Evolutionary conservation across 805 yeast species (phyloP), one percentile per base, ranked within the genome.

Genomic region (Hanseniaspora thailandica): DNA sequence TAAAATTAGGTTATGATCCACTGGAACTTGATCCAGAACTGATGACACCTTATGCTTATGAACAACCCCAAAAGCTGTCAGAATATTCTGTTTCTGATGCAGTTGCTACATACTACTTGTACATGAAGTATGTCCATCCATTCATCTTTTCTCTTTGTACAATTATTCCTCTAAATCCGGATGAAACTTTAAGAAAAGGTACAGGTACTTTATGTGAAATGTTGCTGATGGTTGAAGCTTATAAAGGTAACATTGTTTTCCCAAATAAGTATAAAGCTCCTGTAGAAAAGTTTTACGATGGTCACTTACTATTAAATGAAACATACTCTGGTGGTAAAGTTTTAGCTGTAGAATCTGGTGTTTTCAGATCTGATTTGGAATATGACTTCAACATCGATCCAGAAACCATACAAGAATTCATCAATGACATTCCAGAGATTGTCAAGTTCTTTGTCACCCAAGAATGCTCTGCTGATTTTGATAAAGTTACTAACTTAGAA

Each of bases 31-130:
- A 93, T 61, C 99, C 99, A 0, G 99, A 93, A 68, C 71, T 89
- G 47, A 93, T 93, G 99, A 88, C 97, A 0, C 97, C 97, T 0
- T 93, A 90, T 66, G 99, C 99, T 3, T 80, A 82, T 59, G 96
- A 89, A 62, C 79, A 84, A 60, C 98, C 99, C 0, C 97, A 93
- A 62, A 70, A 83, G 3, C 69, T 93, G 49, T 87, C 98, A 0
- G 98, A 94, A 64, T 93, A 93, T 67, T 94, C 98, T 0, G 99
- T 93, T 26, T 94, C 98, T 55, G 99, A 93, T 74, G 99, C 99
- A 12, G 98, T 94, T 38, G 98, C 98, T 4, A 93, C 99, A 0
- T 93, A 89, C 65, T 93, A 93, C 67, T 72, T 93, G 45, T 93
- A 89, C 71, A 89, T 84, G 80, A 93, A 93, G 68, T 94, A 93